Evolutionary conservation across 345 rosid species (phyloP), one percentile per base, ranked within the genome.

Genomic region (Eucalyptus erythrocorys): DNA sequence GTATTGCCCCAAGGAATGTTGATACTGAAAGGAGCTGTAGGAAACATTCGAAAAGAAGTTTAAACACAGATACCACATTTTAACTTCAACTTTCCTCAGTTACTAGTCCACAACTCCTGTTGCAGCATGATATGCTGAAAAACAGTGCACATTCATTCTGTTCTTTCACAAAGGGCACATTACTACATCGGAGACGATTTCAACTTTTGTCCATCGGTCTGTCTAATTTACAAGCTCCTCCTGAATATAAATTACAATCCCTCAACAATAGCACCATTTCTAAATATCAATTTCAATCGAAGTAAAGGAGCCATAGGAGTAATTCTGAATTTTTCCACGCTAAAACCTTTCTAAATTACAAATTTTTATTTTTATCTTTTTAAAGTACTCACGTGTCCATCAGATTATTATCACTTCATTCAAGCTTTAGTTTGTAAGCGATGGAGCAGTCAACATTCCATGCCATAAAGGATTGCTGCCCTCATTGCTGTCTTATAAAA

Each of bases 1-100:
- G 95, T 68, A 92, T 50, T 84, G 96, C 99, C 68, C 99, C 99
- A 49, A 92, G 6, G 90, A 96, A 93, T 34, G 99, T 96, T 87
- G 95, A 89, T 59, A 87, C 87, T 26, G 98, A 96, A 87, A 96
- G 97, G 90, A 97, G 96, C 99, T 97, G 97, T 85, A 86, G 48
- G 47, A 71, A 32, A 76, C 15, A 47, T 27, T 15, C 30, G 30
- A 45, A 51, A 42, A 42, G 64, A 61, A 59, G 76, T 81, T 64
- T 92, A 92, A 30, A 85, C 30, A 86, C 85, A 87, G 51, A 51
- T 47, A 66, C 27, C 48, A 6, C 84, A 76, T 76, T 76, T 40
- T 76, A 40, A 76, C 84, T 76, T 21, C 84, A 76, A 34, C 81
- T 34, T 19, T 34, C 43, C 43, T 68, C 40, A 17, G 43, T 68